A percentile compares a stretch with the other conserved stretches of the same genome.
phyloP scores from a whole-genome alignment of 495 filamentous ascomycete species.

The Trichocladium uniseriatum region DNA sequence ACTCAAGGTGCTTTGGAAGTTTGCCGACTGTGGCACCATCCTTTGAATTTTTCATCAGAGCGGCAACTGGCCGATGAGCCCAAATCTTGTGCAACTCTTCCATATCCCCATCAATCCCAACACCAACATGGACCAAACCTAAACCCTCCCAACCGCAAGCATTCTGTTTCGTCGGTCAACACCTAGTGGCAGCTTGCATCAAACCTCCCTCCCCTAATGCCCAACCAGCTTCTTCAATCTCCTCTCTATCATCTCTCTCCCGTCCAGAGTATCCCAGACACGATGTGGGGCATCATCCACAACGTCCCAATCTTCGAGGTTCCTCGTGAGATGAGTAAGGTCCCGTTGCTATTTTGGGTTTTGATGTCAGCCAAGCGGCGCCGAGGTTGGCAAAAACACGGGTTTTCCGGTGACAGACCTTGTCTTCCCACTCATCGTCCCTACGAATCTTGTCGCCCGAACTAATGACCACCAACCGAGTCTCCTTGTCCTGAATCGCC shows the following conservation, averaged over 20 bases:
- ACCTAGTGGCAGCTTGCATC: no score
- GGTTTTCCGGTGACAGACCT: constrained; percentile 24
- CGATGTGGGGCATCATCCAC: constrained; percentile 77
- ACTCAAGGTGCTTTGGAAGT: no score
- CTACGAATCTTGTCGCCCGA: constrained; percentile 50
- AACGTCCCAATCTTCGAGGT: constrained; percentile 75
- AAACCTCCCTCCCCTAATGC: no score
- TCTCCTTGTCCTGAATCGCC: constrained; percentile 64
- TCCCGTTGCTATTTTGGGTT: constrained; percentile 55
- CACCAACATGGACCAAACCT: no score
- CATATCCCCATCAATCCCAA: no score
- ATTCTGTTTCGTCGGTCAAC: no score
- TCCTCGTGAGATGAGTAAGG: constrained; percentile 65
- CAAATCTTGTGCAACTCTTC: no score
- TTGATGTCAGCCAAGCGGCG: background rate
- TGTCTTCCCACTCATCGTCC: constrained; percentile 62
- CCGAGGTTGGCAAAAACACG: background rate
- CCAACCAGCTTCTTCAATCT: constrained; percentile 45
- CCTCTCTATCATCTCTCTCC: constrained; percentile 51
- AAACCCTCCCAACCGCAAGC: no score
- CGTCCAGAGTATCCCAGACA: constrained; percentile 66
- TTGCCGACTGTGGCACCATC: no score
- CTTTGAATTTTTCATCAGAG: no score
- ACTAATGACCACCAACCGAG: constrained; percentile 71
- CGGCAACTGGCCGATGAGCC: no score